phyloP scores from a whole-genome alignment of 1,284 basidiomycete species.

The Schizophyllum amplum region DNA sequence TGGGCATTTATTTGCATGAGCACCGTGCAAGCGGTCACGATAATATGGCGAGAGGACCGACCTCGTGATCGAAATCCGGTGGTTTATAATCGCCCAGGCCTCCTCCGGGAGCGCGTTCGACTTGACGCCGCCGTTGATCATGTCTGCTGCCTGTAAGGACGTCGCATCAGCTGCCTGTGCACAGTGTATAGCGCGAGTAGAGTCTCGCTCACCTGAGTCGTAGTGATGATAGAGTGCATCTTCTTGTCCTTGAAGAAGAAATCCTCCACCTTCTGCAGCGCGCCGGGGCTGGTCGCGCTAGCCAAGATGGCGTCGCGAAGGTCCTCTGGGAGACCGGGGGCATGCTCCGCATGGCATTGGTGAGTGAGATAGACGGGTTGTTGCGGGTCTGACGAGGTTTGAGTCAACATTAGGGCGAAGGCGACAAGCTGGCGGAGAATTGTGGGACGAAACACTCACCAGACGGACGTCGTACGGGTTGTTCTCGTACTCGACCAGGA shows the following conservation, averaged over 20 bases:
- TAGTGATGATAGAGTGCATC: slow-evolving; percentile 29
- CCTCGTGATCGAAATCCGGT: slow-evolving; percentile 28
- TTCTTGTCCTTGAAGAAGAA: slow-evolving; percentile 19
- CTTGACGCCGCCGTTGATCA: slow-evolving; percentile 37
- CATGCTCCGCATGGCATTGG: slow-evolving; percentile 27
- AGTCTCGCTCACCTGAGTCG: slow-evolving; percentile 28
- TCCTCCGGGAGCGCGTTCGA: slow-evolving; percentile 33
- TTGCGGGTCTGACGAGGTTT: slow-evolving; percentile 13
- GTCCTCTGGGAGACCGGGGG: slow-evolving; percentile 22
- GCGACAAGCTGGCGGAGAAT: not conserved
- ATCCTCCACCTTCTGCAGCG: slow-evolving; percentile 24
- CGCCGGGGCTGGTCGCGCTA: slow-evolving; percentile 12
- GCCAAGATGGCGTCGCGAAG: slow-evolving; percentile 21
- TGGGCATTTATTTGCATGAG: no score
- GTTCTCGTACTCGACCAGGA: slow-evolving; percentile 4
- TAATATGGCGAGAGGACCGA: no score
- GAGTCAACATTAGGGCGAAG: slow-evolving; percentile 1
- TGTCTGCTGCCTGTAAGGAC: slow-evolving; percentile 35
- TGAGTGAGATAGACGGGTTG: slow-evolving; percentile 19
- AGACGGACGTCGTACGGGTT: slow-evolving; percentile 17
- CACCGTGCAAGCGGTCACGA: no score
- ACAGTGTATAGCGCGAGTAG: no score
- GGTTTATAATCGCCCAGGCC: slow-evolving; percentile 29
- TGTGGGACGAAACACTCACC: slow-evolving; percentile 26
- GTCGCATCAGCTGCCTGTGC: no score